Evolutionary conservation across 1,139 yeast genomes (phyloP), one percentile per base, ranked within the genome.

Genomic region (Geotrichum aggregatum): DNA sequence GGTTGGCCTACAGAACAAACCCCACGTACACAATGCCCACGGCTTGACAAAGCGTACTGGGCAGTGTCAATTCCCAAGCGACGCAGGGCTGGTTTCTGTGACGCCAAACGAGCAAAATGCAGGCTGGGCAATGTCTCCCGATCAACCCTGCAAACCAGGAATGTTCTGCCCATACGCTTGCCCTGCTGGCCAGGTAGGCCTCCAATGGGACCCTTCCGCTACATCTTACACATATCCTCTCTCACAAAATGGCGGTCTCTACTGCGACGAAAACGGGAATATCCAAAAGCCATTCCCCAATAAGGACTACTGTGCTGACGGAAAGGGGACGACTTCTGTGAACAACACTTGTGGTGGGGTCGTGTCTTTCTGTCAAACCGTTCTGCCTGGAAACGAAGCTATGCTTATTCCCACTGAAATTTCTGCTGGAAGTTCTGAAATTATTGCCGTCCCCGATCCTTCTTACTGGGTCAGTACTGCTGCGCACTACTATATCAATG

Each of bases 321-420:
- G 96, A 54, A 77, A 79, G 57, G 92, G 89, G 35, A 79, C 91
- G 18, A 81, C 87, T 30, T 63, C 71, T 35, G 95, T 81, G 36
- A 64, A 73, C 54, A 87, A 86, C 72, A 63, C 66, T 21, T 64
- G 69, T 41, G 71, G 73, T 46, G 59, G 69, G 5, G 72, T 59
- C 22, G 88, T 87, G 58, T 91, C 96, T 8, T 82, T 88, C 70
- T 88, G 96, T 70, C 96, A 89, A 73, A 88, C 96, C 3, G 96
- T 88, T 13, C 75, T 88, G 56, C 96, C 96, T 21, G 96, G 96
- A 56, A 85, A 87, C 67, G 96, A 88, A 71, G 95, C 88, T 62
- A 88, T 88, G 96, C 75, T 87, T 66, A 87, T 88, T 59, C 96
- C 96, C 56, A 87, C 94, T 30, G 69, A 75, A 53, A 80, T 86